These are phyloP conservation scores for Dissophora ornata DNA, from an alignment of 192 early-diverging fungal genomes.

Conservation along the genomic window DNA sequence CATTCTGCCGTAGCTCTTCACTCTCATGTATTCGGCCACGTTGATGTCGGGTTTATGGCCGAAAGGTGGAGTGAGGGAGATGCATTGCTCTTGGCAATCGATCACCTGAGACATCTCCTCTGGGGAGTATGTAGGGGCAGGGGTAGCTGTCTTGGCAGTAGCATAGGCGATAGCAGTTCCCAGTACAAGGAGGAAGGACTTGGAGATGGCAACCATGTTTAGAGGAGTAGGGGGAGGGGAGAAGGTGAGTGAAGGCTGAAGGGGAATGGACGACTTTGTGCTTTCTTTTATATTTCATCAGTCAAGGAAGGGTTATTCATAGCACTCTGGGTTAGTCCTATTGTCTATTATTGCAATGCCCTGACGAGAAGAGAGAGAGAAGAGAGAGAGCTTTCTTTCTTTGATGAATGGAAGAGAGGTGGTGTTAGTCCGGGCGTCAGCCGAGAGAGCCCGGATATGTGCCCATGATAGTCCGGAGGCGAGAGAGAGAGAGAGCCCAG, in stretches of 20 bases:
- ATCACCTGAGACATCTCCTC: slow-evolving; percentile 35
- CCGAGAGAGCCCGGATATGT: slow-evolving; percentile 1
- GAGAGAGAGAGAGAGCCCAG: slow-evolving; percentile 1
- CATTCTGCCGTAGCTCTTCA: slow-evolving; percentile 31
- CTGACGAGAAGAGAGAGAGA: slow-evolving; percentile 4
- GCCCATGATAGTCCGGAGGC: slow-evolving; percentile 1
- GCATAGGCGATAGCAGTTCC: slow-evolving; percentile 27
- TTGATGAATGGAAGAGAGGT: not conserved
- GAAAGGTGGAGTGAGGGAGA: slow-evolving; percentile 19
- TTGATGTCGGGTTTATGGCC: slow-evolving; percentile 17
- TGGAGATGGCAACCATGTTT: slow-evolving; percentile 44
- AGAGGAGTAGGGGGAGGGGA: not conserved
- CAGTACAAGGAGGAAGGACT: slow-evolving; percentile 24
- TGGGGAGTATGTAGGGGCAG: slow-evolving; percentile 1
- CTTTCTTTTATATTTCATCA: slow-evolving; percentile 9
- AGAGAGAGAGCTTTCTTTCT: slow-evolving; percentile 6
- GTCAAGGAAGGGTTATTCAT: slow-evolving; percentile 4
- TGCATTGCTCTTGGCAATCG: slow-evolving; percentile 47
- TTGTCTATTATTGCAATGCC: slow-evolving; percentile 5
- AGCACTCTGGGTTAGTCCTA: not conserved
- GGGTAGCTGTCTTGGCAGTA: slow-evolving; percentile 19
- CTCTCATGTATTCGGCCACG: slow-evolving; percentile 16
- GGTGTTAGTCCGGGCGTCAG: not conserved
- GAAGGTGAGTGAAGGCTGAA: slow-evolving; percentile 3
- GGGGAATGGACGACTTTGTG: slow-evolving; percentile 3